Percentiles rank a stretch among this genome's conserved stretches.
phyloP scores from a whole-genome alignment of 2,329 filamentous ascomycete genomes.

The Rasamsonia emersonii region DNA sequence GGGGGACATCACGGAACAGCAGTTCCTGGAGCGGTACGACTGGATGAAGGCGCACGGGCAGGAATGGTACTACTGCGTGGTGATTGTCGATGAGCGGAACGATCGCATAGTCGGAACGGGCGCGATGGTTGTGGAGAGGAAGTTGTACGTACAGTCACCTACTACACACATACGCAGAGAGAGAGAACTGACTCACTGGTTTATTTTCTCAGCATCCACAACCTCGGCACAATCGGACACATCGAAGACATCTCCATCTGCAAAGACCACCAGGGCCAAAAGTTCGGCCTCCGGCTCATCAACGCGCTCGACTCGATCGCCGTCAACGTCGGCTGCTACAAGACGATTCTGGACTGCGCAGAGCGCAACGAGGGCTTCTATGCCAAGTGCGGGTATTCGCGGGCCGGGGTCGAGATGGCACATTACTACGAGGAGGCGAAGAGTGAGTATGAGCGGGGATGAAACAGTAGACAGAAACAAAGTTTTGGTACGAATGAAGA shows the following conservation, averaged over 20 bases:
- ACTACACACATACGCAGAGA: too few species aligned
- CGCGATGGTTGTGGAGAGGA: constrained; percentile 5
- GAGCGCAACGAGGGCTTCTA: constrained; percentile 5
- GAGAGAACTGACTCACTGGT: too few species aligned
- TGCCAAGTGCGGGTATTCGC: constrained; percentile 6
- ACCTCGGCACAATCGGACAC: constrained; percentile 6
- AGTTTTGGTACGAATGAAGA: too few species aligned
- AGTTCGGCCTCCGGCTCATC: constrained; percentile 7
- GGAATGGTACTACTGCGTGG: constrained; percentile 9
- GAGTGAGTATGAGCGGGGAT: too few species aligned
- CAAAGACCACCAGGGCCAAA: constrained; percentile 7
- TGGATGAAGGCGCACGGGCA: constrained; percentile 6
- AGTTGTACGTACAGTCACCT: too few species aligned
- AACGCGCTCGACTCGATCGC: constrained; percentile 7
- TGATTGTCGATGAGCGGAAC: constrained; percentile 5
- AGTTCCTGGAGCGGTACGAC: constrained; percentile 6
- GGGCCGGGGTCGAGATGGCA: constrained; percentile 5
- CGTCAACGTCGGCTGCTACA: constrained; percentile 6
- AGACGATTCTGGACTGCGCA: constrained; percentile 8
- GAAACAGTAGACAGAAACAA: too few species aligned
- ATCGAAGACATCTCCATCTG: constrained; percentile 8
- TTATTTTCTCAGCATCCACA: constrained; percentile 5
- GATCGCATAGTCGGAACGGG: constrained; percentile 7
- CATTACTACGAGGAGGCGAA: constrained; percentile 8
- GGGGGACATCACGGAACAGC: constrained; percentile 5